A percentile compares a stretch with the other conserved stretches of the same genome.
Conservation (phyloP, 176 grass and related monocot genomes). For the Saccharum spontaneum region DNA sequence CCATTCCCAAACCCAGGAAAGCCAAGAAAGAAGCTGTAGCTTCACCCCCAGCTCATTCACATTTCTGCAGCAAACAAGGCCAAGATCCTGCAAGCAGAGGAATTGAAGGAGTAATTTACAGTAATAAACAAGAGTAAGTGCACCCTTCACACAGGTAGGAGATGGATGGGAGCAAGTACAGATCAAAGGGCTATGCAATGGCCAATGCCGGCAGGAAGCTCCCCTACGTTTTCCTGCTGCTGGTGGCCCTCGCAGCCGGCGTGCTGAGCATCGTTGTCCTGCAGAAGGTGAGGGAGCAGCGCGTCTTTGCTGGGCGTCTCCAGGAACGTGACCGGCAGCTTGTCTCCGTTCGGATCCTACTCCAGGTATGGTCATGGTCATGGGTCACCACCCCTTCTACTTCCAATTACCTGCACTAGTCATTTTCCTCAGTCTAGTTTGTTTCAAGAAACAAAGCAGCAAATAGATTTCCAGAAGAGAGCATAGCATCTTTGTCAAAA, state of each 20-base stretch:
- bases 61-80: neutral
- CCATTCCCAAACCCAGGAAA: conserved; percentile 26
- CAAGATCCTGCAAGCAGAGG: conserved; percentile 22
- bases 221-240: conserved; percentile 49
- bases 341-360: conserved; percentile 52
- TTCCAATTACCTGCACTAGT: neutral
- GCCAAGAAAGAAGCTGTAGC: neutral
- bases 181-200: conserved; percentile 30
- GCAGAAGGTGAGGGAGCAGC: conserved; percentile 79
- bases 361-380: conserved; percentile 53
- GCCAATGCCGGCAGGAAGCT: conserved; percentile 41
- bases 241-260: conserved; percentile 51
- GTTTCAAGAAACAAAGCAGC: neutral
- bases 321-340: conserved; percentile 66
- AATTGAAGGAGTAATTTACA: neutral
- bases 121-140: neutral
- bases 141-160: neutral
- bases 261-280: conserved; percentile 57
- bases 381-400: conserved; percentile 9
- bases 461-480: neutral
- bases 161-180: conserved; percentile 58
- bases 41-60: neutral
- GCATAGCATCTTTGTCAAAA: neutral
- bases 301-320: conserved; percentile 43
- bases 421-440: neutral